phyloP scores from a whole-genome alignment of 768 basidiomycete species.

The Paxillus involutus region DNA sequence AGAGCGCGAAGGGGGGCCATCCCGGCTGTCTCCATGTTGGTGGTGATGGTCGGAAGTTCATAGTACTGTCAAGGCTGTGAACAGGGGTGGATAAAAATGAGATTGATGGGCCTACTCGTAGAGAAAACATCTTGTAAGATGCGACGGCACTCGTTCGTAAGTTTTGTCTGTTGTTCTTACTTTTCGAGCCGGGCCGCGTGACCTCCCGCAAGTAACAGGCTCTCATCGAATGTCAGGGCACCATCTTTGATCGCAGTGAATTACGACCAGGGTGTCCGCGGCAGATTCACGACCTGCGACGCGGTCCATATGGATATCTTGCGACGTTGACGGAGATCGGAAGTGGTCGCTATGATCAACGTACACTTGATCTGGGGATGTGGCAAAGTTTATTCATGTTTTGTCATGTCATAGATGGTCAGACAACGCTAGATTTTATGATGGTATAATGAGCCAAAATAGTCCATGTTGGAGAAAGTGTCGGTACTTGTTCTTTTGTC shows the following conservation, averaged over 20 bases:
- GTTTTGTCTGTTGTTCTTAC: slow-evolving; percentile 16
- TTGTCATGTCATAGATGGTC: slow-evolving; percentile 11
- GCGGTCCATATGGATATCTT: slow-evolving; percentile 30
- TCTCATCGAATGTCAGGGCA: slow-evolving; percentile 20
- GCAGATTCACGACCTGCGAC: slow-evolving; percentile 31
- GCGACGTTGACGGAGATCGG: slow-evolving; percentile 32
- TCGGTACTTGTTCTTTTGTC: neutral
- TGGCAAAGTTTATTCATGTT: slow-evolving; percentile 17
- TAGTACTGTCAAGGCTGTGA: slow-evolving; percentile 9
- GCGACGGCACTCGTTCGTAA: neutral
- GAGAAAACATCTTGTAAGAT: slow-evolving; percentile 9
- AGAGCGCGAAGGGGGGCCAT: slow-evolving; percentile 1
- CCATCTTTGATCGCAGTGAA: slow-evolving; percentile 16
- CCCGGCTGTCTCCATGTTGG: neutral
- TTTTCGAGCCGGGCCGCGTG: slow-evolving; percentile 16
- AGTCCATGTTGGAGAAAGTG: neutral
- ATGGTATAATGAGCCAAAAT: slow-evolving; percentile 1
- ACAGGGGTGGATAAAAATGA: slow-evolving; percentile 28
- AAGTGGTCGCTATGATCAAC: slow-evolving; percentile 24
- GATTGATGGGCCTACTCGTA: slow-evolving; percentile 13
- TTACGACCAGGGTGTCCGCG: slow-evolving; percentile 27
- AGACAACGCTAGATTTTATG: neutral
- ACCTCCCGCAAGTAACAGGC: slow-evolving; percentile 2
- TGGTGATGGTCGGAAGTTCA: slow-evolving; percentile 6
- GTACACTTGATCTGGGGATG: slow-evolving; percentile 21